A percentile compares a stretch with the other conserved stretches of the same genome.
Evolutionary conservation across 106 monocot species (phyloP).

Genomic region (Iris macrosiphon): DNA sequence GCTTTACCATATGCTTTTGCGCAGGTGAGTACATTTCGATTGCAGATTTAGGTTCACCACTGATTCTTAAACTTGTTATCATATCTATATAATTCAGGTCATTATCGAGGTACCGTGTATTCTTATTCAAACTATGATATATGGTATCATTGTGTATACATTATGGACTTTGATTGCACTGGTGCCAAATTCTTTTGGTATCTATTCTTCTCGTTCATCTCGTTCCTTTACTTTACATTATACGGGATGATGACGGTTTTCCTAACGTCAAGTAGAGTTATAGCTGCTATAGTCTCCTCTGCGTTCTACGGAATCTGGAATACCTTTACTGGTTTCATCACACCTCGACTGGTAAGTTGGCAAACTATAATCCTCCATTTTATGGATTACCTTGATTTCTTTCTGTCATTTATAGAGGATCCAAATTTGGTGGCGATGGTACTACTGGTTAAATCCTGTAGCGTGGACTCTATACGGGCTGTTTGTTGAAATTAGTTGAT

Average conservation of each 20-base stretch:
- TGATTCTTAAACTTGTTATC: no score
- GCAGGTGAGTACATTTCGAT: constrained; percentile 9
- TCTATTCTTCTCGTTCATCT: constrained; percentile 16
- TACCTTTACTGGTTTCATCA: constrained; percentile 9
- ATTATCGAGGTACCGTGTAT: constrained; percentile 9
- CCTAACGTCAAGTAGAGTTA: not conserved
- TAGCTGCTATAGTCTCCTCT: not conserved
- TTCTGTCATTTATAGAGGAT: constrained; percentile 13
- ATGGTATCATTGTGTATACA: constrained; percentile 7
- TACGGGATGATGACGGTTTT: constrained; percentile 16
- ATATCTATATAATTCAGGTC: no score
- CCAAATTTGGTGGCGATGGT: constrained; percentile 23
- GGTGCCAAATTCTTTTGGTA: constrained; percentile 11
- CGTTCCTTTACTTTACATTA: constrained; percentile 16
- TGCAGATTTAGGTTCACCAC: no score
- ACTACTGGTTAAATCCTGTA: constrained; percentile 14
- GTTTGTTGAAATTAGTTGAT: no score
- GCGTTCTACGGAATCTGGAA: constrained; percentile 7
- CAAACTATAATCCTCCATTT: not conserved
- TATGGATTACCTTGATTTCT: no score
- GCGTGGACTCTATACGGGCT: constrained; percentile 20
- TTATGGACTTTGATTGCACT: constrained; percentile 10
- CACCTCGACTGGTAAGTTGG: constrained; percentile 9
- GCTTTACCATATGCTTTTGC: constrained; percentile 26
- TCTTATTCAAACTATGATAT: constrained; percentile 4